Evolutionary conservation across 148 eudicot genomes (phyloP), one percentile per base, ranked within the genome.

Genomic region (Rhododendron simsii): DNA sequence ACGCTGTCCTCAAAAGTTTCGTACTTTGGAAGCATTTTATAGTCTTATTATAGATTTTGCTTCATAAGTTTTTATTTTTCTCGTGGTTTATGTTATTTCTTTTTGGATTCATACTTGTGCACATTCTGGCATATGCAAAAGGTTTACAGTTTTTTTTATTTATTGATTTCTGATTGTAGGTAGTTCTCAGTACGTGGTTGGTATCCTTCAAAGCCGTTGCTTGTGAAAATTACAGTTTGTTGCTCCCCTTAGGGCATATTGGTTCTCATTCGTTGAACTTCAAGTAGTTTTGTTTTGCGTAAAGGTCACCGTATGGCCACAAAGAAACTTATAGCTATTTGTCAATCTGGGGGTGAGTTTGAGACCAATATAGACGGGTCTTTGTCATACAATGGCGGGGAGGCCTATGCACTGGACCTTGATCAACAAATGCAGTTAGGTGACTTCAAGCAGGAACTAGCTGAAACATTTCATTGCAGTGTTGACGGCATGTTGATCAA

Each of bases 281-380:
- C 81, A 21, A 84, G n/a, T 51, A 84, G 71, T 75, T 84, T 50
- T 74, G 21, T 75, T 51, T 53, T 50, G 51, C 37, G 67, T 53
- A 15, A 33, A 74, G 39, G 23, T 33, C 45, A 74, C 45, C 8
- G 23, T 4, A 91, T 91, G 93, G 89, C 89, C 81, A 63, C 91
- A 12, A 92, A 91, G 90, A 95, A 90, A 88, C 89, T 95, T 30
- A 95, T 95, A 82, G 96, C 96, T 47, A 93, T 95, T 61, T 95
- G 98, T 81, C 98, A 95, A 86, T 94, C 94, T 30, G 94, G 95
- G 33, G 98, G 98, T 37, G 93, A 92, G 85, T 95, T 95, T 90
- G 91, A 88, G 84, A 89, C 90, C 7, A 85, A 86, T 39, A 90
- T 88, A 48, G 95, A 95, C 61, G 96, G 96, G 77, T 88, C 92